Evolutionary conservation across 1,284 basidiomycete genomes (phyloP).

Genomic region (Wallemia hederae): DNA sequence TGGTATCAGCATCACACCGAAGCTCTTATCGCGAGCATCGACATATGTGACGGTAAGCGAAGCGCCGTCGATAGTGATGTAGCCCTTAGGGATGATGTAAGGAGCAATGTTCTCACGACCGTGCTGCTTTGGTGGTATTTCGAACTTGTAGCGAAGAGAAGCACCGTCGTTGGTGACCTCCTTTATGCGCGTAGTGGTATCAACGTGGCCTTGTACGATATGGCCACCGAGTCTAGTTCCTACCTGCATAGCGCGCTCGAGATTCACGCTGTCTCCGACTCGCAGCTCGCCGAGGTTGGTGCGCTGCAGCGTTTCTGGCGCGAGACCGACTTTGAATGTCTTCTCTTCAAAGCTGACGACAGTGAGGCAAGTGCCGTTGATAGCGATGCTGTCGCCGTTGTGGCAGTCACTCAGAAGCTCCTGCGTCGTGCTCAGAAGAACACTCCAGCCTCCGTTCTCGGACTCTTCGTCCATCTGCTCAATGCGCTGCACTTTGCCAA

Average conservation of each 20-base stretch:
- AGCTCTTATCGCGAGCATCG: slow-evolving; percentile 23
- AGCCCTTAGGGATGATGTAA: slow-evolving; percentile 87
- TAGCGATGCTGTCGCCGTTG: slow-evolving; percentile 79
- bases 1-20: slow-evolving; percentile 80
- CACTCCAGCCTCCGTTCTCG: slow-evolving; percentile 35
- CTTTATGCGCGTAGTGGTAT: slow-evolving; percentile 50
- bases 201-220: slow-evolving; percentile 87
- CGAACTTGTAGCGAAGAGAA: slow-evolving; percentile 51
- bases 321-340: slow-evolving; percentile 72
- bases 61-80: slow-evolving; percentile 76
- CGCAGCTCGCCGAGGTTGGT: slow-evolving; percentile 66
- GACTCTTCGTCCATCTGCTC: slow-evolving; percentile 21
- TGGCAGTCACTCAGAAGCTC: slow-evolving; percentile 68
- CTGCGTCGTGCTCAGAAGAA: slow-evolving; percentile 44
- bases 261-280: slow-evolving; percentile 57
- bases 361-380: slow-evolving; percentile 59
- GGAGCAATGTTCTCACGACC: slow-evolving; percentile 27
- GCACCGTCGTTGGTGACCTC: slow-evolving; percentile 47
- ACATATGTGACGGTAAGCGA: slow-evolving; percentile 74
- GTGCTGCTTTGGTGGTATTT: slow-evolving; percentile 18
- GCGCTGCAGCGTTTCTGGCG: slow-evolving; percentile 71
- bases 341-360: slow-evolving; percentile 45
- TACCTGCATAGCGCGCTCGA: slow-evolving; percentile 80
- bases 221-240: slow-evolving; percentile 85
- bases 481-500: slow-evolving; percentile 39